These are phyloP conservation scores for Penicillium simplicissimum DNA, from an alignment of 495 filamentous ascomycete genomes.

Conservation along the genomic window DNA sequence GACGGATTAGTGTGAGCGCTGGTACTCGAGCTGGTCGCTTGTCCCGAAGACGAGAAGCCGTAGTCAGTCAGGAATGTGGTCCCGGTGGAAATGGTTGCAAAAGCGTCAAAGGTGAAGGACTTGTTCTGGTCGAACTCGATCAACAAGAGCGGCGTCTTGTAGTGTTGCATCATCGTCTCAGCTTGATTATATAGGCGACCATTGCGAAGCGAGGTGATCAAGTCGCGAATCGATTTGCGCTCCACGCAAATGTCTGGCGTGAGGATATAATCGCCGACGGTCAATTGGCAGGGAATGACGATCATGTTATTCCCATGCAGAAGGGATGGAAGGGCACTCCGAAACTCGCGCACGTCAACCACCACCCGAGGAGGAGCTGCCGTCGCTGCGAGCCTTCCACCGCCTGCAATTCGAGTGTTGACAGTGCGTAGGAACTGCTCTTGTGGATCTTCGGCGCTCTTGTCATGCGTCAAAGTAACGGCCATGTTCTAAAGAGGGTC, in stretches of 20 bases:
- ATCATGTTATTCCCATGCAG: conserved; percentile 83
- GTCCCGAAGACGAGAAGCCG: conserved; percentile 64
- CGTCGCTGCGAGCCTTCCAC: conserved; percentile 83
- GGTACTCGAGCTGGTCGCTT: conserved; percentile 52
- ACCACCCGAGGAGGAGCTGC: conserved; percentile 90
- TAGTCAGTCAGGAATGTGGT: conserved; percentile 53
- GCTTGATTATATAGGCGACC: conserved; percentile 90
- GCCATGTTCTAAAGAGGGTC: conserved; percentile 65
- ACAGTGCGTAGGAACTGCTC: conserved; percentile 92
- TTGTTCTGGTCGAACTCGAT: conserved; percentile 99
- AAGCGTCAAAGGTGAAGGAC: conserved; percentile 92
- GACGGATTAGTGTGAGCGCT: conserved; percentile 45
- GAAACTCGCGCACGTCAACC: conserved; percentile 94
- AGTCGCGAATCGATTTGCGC: conserved; percentile 86
- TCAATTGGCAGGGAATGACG: conserved; percentile 90
- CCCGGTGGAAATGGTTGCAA: conserved; percentile 53
- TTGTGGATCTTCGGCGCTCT: conserved; percentile 78
- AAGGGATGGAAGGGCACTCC: conserved; percentile 87
- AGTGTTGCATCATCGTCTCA: conserved; percentile 92
- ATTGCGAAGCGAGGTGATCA: conserved; percentile 88
- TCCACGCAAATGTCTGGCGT: conserved; percentile 89
- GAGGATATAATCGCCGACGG: conserved; percentile 95
- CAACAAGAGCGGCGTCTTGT: conserved; percentile 85
- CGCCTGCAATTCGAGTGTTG: conserved; percentile 95
- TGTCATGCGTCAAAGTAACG: conserved; percentile 75